phyloP scores from a whole-genome alignment of 129 eudicot genomes.

The Cynara cardunculus region DNA sequence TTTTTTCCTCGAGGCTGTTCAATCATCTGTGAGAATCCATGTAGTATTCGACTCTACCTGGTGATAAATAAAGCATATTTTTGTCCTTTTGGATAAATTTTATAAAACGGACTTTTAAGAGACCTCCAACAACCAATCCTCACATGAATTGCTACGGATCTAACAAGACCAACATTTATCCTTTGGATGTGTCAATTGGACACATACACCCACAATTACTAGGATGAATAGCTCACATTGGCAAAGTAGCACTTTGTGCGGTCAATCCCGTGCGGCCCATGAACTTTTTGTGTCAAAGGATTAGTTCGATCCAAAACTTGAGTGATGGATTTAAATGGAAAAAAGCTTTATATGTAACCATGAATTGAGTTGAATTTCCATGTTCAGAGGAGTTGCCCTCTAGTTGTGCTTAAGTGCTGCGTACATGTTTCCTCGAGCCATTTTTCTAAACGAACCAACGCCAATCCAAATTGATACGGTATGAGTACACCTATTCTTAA shows the following conservation, averaged over 20 bases:
- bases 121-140: neutral
- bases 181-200: neutral
- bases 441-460: neutral
- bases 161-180: neutral
- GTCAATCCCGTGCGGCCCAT: constrained; percentile 1
- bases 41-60: neutral
- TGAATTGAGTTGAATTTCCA: neutral
- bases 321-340: neutral
- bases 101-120: neutral
- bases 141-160: neutral
- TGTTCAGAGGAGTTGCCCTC: neutral
- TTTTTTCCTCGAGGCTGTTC: neutral
- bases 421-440: neutral
- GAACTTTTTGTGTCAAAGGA: neutral
- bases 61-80: neutral
- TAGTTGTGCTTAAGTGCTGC: neutral
- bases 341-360: neutral
- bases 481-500: neutral
- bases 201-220: neutral
- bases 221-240: neutral
- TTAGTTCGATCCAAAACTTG: neutral
- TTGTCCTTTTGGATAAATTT: neutral
- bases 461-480: neutral
- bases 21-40: neutral
- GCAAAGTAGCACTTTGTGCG: neutral